Evolutionary conservation across 1,284 basidiomycete species (phyloP).

Genomic region (Cutaneotrichosporon cavernicola): DNA sequence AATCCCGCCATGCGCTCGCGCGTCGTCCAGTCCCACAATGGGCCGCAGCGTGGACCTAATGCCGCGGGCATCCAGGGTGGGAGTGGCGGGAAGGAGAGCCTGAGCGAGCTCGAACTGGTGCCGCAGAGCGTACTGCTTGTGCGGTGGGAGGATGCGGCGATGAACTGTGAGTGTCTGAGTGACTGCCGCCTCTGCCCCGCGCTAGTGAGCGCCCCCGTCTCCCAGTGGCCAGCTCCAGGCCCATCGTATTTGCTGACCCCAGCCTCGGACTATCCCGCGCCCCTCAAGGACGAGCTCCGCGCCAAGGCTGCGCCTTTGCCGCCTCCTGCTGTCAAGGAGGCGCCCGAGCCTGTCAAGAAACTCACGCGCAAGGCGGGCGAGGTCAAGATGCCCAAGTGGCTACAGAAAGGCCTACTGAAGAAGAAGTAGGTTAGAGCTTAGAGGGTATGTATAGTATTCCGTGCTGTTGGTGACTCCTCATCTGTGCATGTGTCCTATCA

Average conservation of each 20-base stretch:
- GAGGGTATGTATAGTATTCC: not conserved
- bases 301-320: conserved; percentile 46
- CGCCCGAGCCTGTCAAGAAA: conserved; percentile 32
- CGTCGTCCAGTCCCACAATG: conserved; percentile 42
- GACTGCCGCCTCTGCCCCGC: not conserved
- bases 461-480: not conserved
- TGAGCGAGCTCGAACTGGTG: conserved; percentile 48
- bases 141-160: conserved; percentile 45
- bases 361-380: conserved; percentile 36
- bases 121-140: conserved; percentile 52
- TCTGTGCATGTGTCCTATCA: not conserved
- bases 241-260: not conserved
- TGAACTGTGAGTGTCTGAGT: conserved; percentile 45
- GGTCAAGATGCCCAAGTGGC: conserved; percentile 24
- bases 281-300: conserved; percentile 42
- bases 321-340: conserved; percentile 25
- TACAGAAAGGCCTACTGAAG: conserved; percentile 52
- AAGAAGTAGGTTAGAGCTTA: conserved; percentile 29
- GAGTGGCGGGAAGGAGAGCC: conserved; percentile 42
- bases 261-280: conserved; percentile 44
- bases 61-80: conserved; percentile 37
- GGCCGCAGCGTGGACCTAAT: conserved; percentile 31
- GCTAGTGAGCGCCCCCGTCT: not conserved
- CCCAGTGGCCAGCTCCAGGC: not conserved
- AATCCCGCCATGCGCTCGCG: conserved; percentile 29